phyloP scores from a whole-genome alignment of 345 rosid species.

The Syzygium grande region DNA sequence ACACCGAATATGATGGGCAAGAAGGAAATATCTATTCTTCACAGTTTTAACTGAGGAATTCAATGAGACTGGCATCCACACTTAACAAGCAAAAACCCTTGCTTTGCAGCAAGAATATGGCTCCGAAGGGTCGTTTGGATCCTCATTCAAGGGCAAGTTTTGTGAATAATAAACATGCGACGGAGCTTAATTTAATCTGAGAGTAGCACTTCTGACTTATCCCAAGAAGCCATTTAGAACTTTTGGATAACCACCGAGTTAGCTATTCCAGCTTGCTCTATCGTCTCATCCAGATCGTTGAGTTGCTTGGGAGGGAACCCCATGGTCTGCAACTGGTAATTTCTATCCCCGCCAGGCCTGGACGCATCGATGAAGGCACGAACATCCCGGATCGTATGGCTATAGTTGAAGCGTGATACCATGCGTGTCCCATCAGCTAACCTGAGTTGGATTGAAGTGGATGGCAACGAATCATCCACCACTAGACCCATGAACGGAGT shows the following conservation, averaged over 20 bases:
- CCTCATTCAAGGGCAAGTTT: not conserved
- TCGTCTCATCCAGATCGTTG: slow-evolving; percentile 60
- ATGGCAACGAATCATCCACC: slow-evolving; percentile 48
- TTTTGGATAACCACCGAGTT: slow-evolving; percentile 93
- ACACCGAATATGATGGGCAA: not conserved
- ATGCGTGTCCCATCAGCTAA: slow-evolving; percentile 77
- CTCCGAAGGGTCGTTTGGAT: not conserved
- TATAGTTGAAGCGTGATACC: slow-evolving; percentile 63
- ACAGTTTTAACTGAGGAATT: not conserved
- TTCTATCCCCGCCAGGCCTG: slow-evolving; percentile 53
- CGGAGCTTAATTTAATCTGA: not conserved
- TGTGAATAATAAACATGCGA: not conserved
- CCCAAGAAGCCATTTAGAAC: slow-evolving; percentile 25
- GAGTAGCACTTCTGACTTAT: not conserved
- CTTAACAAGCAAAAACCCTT: not conserved
- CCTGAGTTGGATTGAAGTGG: slow-evolving; percentile 80
- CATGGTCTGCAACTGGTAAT: slow-evolving; percentile 79
- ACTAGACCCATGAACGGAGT: slow-evolving; percentile 45
- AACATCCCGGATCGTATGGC: slow-evolving; percentile 67
- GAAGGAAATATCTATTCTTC: not conserved
- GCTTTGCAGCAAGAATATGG: not conserved
- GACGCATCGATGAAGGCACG: slow-evolving; percentile 83
- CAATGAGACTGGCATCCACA: not conserved
- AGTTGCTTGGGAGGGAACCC: slow-evolving; percentile 93
- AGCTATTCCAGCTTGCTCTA: slow-evolving; percentile 84